phyloP scores from a whole-genome alignment of 1,284 basidiomycete genomes.

The Cryptococcus sp. region DNA sequence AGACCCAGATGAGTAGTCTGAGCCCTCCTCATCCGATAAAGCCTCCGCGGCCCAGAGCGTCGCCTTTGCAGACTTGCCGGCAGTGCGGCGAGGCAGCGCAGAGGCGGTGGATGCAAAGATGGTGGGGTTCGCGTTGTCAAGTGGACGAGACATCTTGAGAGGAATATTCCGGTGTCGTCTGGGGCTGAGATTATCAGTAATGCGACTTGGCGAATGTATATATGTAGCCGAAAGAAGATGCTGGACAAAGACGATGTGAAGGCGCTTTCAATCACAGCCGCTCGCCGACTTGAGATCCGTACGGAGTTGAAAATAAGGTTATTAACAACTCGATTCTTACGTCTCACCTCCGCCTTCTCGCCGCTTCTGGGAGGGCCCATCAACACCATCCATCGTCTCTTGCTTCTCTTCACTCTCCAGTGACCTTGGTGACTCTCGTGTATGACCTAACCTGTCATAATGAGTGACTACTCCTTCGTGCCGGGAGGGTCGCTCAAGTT shows the following conservation, averaged over 20 bases:
- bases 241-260: no score
- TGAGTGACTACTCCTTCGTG: conserved; percentile 73
- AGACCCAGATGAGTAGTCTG: conserved; percentile 1
- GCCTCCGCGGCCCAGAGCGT: conserved; percentile 22
- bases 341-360: no score
- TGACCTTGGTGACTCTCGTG: background rate
- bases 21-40: conserved; percentile 45
- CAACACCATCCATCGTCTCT: no score
- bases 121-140: conserved; percentile 47
- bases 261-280: no score
- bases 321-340: background rate
- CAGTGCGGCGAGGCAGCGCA: conserved; percentile 12
- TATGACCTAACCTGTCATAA: conserved; percentile 40
- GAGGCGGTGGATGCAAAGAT: conserved; percentile 36
- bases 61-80: conserved; percentile 20
- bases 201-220: no score
- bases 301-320: background rate
- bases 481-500: conserved; percentile 86
- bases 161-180: background rate
- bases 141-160: conserved; percentile 33
- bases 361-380: no score
- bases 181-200: no score
- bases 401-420: no score
- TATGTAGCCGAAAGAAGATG: no score
- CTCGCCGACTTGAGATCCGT: no score